Base-by-base conservation (phyloP, 192 early-diverging fungal species). In the Oehlia diaphana region DNA sequence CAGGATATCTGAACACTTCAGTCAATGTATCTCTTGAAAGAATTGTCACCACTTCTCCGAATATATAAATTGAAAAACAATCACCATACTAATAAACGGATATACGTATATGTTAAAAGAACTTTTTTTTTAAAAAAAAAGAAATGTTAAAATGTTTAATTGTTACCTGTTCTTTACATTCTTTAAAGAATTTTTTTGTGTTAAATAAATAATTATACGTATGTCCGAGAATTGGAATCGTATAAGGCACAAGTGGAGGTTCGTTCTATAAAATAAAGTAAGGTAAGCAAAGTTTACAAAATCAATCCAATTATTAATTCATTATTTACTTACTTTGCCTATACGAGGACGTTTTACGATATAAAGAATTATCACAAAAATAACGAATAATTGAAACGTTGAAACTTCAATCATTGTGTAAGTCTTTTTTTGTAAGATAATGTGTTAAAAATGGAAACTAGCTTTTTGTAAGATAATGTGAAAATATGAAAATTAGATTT, bases 201-300 rank as follows among this genome's bases (percentile, higher is more conserved):
- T 75, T 12, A 19, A 21, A 19, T 26, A 62, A 62, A 75, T 58
- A 62, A 62, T 58, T 14, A 50, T 4, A 62, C 21, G 73, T 62
- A 63, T 75, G 73, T 62, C 73, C 73, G 8, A 75, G 23, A 61
- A 75, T 42, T 63, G 73, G 73, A 61, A 62, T 35, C 28, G 10
- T 23, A 9, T 75, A 75, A 62, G 50, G 31, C 9, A 75, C 73
- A 23, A 75, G 23, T 4, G 73, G 73, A 35, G 73, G 73, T 26
- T 75, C 73, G n/a, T 75, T 75, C 73, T 75, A 35, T 42, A 7
- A 72, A 72, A 6, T 42, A 42, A 42, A 0, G 39, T 42, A 42
- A 42, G 5, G 39, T 42, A 42, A 42, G 39, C 7, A 42, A 42
- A 42, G 7, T 42, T 42, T 8, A 42, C 5, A 37, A 37, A 37